Base-by-base conservation (phyloP, 371 early-diverging fungal genomes). In the Lichtheimia ramosa region DNA sequence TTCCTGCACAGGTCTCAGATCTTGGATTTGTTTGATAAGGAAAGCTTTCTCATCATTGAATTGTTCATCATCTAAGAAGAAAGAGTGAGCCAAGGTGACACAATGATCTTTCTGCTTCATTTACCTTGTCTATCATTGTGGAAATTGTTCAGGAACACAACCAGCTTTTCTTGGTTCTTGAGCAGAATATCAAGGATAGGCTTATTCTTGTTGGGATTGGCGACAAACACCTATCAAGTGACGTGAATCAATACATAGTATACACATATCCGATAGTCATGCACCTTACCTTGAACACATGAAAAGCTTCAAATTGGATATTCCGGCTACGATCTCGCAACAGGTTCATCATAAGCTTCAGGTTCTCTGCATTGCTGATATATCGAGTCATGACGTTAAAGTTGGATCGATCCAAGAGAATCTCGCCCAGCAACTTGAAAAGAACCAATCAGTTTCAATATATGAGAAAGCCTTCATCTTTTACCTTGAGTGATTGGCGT, bases 291-390 rank as follows among this genome's bases (percentile, higher is more conserved):
- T 98, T 98, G 83, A 98, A 98, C 24, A 98, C 96, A 77, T 98
- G 99, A 82, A 98, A 98, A 0, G 99, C 98, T 81, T 98, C 99
- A 69, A 95, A 97, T 74, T 98, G 99, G 63, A 98, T 98, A 71
- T 96, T 98, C 67, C 92, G 87, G 72, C 94, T 94, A 65, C 85
- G 90, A 74, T 98, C 96, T 58, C 94, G 86, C 59, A 98, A 76
- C 54, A 96, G 78, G 61, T 92, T 96, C 99, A 98, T 98, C 90
- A 97, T 94, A 63, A 96, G 81, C 77, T 97, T 96, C 51, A 98
- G 80, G 65, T 98, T 96, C 28, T 92, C 96, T 58, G 92, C 89
- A 63, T 83, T 89, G 62, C 88, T 88, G 70, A 98, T 98, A 76
- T 95, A 98, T 54, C 86, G 81, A 24, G 95, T 93, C 99, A 98